Evolutionary conservation across 2,329 filamentous ascomycete species (phyloP).

Genomic region (Colletotrichum filicis): DNA sequence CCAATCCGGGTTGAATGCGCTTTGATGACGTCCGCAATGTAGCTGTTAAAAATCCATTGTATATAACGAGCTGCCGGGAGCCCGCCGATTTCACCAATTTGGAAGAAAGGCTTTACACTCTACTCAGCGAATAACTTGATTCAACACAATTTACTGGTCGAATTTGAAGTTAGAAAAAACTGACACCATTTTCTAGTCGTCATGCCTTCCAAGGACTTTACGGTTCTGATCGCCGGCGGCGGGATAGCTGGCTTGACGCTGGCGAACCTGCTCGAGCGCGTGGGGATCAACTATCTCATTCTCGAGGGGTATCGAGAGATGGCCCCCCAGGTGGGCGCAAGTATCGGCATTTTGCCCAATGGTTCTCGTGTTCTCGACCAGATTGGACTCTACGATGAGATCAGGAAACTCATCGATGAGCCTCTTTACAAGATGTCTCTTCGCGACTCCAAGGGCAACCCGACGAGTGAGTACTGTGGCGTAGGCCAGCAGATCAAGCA

Average conservation of each 20-base stretch:
- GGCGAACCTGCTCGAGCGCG: constrained; percentile 51
- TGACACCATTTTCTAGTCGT: background rate
- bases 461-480: background rate
- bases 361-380: constrained; percentile 61
- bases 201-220: constrained; percentile 38
- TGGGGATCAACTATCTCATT: constrained; percentile 59
- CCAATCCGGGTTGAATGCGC: background rate
- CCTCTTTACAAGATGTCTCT: background rate
- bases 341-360: constrained; percentile 55
- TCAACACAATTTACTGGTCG: background rate
- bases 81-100: background rate
- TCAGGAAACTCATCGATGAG: constrained; percentile 4
- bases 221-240: constrained; percentile 60
- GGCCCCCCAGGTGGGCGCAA: constrained; percentile 58
- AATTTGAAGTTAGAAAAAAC: background rate
- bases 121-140: background rate
- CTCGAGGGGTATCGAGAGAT: constrained; percentile 55
- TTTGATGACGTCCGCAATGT: background rate
- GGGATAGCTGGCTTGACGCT: constrained; percentile 55
- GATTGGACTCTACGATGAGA: constrained; percentile 46
- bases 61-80: background rate
- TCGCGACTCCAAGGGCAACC: background rate
- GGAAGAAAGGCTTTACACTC: background rate
- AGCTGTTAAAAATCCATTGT: background rate
- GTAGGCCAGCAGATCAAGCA: background rate